These are phyloP conservation scores for Torulaspora indica DNA, from an alignment of 805 yeast species.

Conservation along the genomic window DNA sequence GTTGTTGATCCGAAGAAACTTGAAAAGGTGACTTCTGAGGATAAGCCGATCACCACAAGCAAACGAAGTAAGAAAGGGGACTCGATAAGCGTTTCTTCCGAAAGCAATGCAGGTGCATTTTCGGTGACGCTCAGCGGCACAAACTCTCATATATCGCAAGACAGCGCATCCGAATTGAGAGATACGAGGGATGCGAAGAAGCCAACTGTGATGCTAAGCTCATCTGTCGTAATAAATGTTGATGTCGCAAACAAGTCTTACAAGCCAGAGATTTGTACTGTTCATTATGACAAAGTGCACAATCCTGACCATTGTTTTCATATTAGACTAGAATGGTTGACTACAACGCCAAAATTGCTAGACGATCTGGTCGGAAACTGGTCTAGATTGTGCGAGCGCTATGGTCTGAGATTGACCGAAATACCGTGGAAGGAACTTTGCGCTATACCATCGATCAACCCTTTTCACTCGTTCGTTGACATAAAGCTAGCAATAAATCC, in stretches of 20 bases:
- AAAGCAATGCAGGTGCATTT: conserved; percentile 5
- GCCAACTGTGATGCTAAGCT: conserved; percentile 54
- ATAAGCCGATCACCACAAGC: conserved; percentile 4
- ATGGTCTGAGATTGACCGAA: conserved; percentile 77
- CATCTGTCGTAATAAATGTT: conserved; percentile 61
- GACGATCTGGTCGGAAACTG: conserved; percentile 75
- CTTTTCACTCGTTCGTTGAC: conserved; percentile 82
- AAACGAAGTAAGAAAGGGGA: conserved; percentile 7
- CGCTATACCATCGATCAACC: conserved; percentile 68
- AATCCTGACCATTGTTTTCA: conserved; percentile 95
- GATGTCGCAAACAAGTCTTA: conserved; percentile 70
- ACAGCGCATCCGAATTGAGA: conserved; percentile 13
- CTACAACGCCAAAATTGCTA: conserved; percentile 76
- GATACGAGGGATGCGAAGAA: conserved; percentile 10
- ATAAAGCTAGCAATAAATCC: conserved; percentile 66
- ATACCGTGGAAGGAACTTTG: conserved; percentile 88
- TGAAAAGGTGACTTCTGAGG: conserved; percentile 13
- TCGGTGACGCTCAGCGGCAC: conserved; percentile 11
- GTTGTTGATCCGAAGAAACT: conserved; percentile 25
- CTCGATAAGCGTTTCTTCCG: conserved; percentile 11
- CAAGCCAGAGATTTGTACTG: conserved; percentile 70
- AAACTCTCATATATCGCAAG: conserved; percentile 11
- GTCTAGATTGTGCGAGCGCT: conserved; percentile 78
- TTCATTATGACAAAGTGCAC: conserved; percentile 88
- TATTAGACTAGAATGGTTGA: conserved; percentile 86